Base-by-base conservation (phyloP, 2,329 filamentous ascomycete species). In the Fusarium robinianum region DNA sequence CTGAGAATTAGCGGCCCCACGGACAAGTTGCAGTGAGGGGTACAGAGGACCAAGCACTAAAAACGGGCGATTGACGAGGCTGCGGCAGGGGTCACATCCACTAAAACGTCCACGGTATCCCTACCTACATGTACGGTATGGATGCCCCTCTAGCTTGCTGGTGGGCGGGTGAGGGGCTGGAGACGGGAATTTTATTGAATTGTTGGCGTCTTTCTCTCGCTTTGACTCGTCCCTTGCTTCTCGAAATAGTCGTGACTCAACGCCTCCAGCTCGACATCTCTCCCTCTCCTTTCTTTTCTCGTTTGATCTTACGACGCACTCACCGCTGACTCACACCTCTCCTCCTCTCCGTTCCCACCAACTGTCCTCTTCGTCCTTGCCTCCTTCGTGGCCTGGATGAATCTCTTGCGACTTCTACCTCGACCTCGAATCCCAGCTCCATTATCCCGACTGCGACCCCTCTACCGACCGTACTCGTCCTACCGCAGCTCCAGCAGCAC, bases 401-500 rank as follows among this genome's bases (percentile, higher is more conserved):
- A 66, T 65, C 58, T 63, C 54, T 53, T 66, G 49, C 65, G 68
- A 60, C 42, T 63, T 45, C 64, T 49, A 58, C 47, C 57, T 51
- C 58, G 57, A 39, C 51, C 50, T 35, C 54, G 52, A 53, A 57
- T 64, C 53, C 49, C 60, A 46, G 52, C 61, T 55, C 51, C 57
- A 39, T 58, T 60, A 14, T 12, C 44, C 29, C 47, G 47, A 53
- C 37, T 48, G 33, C 45, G 45, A 51, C 41, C 58, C 46, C 42
- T 60, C 56, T 58, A 57, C 54, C 63, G 68, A 63, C 45, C 56
- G 50, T 66, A 70, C 58, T 70, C 67, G 43, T 50, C 63, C 51
- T 53, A 62, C 32, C 26, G 19, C 38, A 53, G 41, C 41, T 56
- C 46, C 52, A 47, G 38, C 40, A 41, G 38, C 52, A 46, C 34